Percentiles rank a stretch among this genome's conserved stretches.
phyloP scores from a whole-genome alignment of 192 early-diverging fungal genomes.

The Geranomyces variabilis region DNA sequence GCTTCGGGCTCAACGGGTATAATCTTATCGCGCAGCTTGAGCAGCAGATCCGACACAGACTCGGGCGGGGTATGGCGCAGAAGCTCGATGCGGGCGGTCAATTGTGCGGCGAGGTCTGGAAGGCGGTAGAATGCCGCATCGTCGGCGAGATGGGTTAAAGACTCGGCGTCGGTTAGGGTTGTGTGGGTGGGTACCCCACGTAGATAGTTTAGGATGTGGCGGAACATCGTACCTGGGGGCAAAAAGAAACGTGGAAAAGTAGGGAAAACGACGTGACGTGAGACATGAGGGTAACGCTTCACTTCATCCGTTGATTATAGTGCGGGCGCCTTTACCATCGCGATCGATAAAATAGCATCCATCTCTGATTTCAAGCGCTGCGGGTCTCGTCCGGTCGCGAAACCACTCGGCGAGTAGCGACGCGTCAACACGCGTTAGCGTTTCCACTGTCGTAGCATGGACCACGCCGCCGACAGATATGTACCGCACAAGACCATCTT shows the following conservation, averaged over 20 bases:
- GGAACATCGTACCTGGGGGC: slow-evolving; percentile 41
- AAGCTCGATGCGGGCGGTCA: not conserved
- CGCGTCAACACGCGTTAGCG: slow-evolving; percentile 37
- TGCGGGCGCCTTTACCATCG: slow-evolving; percentile 35
- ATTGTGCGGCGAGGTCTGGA: slow-evolving; percentile 23
- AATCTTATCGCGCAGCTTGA: not conserved
- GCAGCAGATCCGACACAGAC: not conserved
- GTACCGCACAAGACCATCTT: slow-evolving; percentile 24
- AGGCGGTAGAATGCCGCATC: slow-evolving; percentile 31
- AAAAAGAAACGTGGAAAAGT: not conserved
- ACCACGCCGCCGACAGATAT: slow-evolving; percentile 43
- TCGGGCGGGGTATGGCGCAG: not conserved
- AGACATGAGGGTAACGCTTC: too few relatives aligned
- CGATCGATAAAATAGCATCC: slow-evolving; percentile 48
- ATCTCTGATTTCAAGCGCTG: slow-evolving; percentile 35
- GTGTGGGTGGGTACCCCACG: slow-evolving; percentile 40
- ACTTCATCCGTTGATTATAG: not conserved
- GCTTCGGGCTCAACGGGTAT: not conserved
- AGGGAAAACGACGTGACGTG: not conserved
- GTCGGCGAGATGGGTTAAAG: not conserved
- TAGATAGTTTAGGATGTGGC: slow-evolving; percentile 55
- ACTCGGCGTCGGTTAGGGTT: slow-evolving; percentile 3
- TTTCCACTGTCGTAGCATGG: slow-evolving; percentile 42
- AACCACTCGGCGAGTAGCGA: slow-evolving; percentile 31
- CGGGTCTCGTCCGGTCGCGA: slow-evolving; percentile 23